A percentile compares a stretch with the other conserved stretches of the same genome.
Evolutionary conservation across 768 basidiomycete species (phyloP).

Genomic region (Hydnum rufescens): DNA sequence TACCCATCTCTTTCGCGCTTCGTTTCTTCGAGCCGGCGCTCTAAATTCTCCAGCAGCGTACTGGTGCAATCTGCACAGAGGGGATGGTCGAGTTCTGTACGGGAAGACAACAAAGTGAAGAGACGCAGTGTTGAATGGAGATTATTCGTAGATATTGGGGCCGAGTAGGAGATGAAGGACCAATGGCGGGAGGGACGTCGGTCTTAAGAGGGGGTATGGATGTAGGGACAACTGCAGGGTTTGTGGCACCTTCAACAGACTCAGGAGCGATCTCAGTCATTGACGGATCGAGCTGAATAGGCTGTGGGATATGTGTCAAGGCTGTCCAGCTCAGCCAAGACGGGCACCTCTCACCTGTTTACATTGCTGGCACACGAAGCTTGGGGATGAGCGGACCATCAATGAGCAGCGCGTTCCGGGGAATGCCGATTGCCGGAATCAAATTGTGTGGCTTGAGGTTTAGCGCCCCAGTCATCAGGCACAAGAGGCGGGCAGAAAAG

Average conservation of each 20-base stretch:
- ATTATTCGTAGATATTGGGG: conserved; percentile 15
- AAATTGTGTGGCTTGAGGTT: no score
- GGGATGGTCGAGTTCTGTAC: conserved; percentile 77
- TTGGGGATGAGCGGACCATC: no score
- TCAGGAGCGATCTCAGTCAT: conserved; percentile 58
- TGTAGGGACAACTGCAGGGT: neutral
- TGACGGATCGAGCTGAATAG: conserved; percentile 85
- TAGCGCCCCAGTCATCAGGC: no score
- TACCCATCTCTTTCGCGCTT: conserved; percentile 86
- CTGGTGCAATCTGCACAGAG: conserved; percentile 90
- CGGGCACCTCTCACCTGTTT: conserved; percentile 25
- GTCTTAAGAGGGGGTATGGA: no score
- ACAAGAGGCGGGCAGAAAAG: no score
- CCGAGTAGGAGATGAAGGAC: conserved; percentile 24
- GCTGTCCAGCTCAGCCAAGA: neutral
- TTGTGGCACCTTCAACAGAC: conserved; percentile 62
- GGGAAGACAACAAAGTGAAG: conserved; percentile 55
- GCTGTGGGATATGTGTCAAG: conserved; percentile 20
- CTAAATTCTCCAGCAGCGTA: conserved; percentile 51
- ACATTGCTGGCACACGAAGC: conserved; percentile 53
- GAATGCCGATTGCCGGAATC: no score
- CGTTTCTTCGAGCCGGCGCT: conserved; percentile 70
- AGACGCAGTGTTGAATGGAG: conserved; percentile 54
- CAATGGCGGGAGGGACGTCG: no score
- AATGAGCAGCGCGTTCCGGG: no score